Evolutionary conservation across 2,329 filamentous ascomycete species (phyloP).

Genomic region (Dothideomycetidae sp.): DNA sequence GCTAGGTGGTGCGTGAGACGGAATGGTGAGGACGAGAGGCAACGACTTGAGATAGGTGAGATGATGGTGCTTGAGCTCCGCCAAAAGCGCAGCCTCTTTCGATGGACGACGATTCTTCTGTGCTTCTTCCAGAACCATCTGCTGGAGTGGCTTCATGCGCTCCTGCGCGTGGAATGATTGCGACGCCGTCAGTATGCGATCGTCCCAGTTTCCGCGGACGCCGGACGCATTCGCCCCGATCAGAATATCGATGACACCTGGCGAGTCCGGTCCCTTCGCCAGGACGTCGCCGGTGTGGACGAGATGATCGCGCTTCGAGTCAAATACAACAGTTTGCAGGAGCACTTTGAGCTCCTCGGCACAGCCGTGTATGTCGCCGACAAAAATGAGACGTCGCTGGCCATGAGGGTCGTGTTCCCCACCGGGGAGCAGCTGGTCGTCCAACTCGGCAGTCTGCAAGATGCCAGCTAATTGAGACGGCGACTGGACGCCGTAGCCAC

Average conservation of each 20-base stretch:
- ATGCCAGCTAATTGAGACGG: conserved; percentile 23
- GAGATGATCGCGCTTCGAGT: conserved; percentile 53
- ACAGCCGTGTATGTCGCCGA: conserved; percentile 92
- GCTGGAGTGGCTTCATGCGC: background rate
- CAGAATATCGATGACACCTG: conserved; percentile 61
- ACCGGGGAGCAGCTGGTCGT: conserved; percentile 24
- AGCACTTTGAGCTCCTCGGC: conserved; percentile 47
- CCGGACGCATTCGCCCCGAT: conserved; percentile 61
- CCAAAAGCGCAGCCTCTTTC: conserved; percentile 19
- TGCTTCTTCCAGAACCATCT: conserved; percentile 2
- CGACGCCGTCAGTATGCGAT: conserved; percentile 48
- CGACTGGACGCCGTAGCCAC: conserved; percentile 18
- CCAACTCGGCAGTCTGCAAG: conserved; percentile 36
- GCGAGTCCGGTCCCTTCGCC: conserved; percentile 73
- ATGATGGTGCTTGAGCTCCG: conserved; percentile 18
- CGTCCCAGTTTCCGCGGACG: conserved; percentile 88
- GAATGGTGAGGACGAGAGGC: conserved; percentile 25
- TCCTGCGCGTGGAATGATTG: background rate
- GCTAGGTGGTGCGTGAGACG: conserved; percentile 11
- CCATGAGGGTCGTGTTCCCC: conserved; percentile 21
- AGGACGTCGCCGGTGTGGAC: conserved; percentile 68
- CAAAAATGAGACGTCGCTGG: conserved; percentile 54
- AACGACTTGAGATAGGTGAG: conserved; percentile 21
- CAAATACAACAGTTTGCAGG: conserved; percentile 51
- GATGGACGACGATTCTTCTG: conserved; percentile 1